Base-by-base conservation (phyloP, 352 stramenopile genomes). In the Phytophthora europaea region DNA sequence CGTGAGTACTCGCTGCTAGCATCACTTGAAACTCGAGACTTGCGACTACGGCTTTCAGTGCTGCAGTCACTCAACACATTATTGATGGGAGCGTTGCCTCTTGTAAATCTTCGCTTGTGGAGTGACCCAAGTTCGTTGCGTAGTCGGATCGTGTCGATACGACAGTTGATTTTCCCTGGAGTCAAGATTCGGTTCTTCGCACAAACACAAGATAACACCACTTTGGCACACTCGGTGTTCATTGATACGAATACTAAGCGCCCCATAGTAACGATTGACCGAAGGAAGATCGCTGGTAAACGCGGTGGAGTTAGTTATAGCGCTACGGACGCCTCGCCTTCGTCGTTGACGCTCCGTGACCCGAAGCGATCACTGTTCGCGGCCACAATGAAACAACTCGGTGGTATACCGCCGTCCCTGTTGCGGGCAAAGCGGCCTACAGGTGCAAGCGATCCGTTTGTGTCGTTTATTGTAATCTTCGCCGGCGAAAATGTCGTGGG, bases 401-500 rank as follows among this genome's bases (percentile, higher is more conserved):
- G 76, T 6, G 57, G 56, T 8, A 78, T 92, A 13, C 80, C 82
- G 2, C 78, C 85, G 3, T 82, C 80, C 8, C 34, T 81, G 22
- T 68, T 95, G 26, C 83, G 86, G 2, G 85, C 84, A 7, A 94
- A 93, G 70, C 82, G 88, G n/a, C 88, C 88, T 0, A 90, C 83
- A 1, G 88, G 88, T 38, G 88, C 88, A 10, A 93, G 86, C 50
- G 88, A 95, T 54, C 88, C 88, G 28, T 95, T 95, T 52, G 85
- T 95, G 16, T 83, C 88, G 23, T 95, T 95, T 72, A 91, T 92
- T 38, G 88, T 93, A 13, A 78, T 90, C 8, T 95, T 95, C 57
- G 68, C 80, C 9, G 87, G 88, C 16, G 88, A 95, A 75, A 91
- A 95, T 20, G 88, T 95, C 4, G 88, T 95, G 8, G 88, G 88